Evolutionary conservation across 768 basidiomycete genomes (phyloP), one percentile per base, ranked within the genome.

Genomic region (Hebeloma cylindrosporum): DNA sequence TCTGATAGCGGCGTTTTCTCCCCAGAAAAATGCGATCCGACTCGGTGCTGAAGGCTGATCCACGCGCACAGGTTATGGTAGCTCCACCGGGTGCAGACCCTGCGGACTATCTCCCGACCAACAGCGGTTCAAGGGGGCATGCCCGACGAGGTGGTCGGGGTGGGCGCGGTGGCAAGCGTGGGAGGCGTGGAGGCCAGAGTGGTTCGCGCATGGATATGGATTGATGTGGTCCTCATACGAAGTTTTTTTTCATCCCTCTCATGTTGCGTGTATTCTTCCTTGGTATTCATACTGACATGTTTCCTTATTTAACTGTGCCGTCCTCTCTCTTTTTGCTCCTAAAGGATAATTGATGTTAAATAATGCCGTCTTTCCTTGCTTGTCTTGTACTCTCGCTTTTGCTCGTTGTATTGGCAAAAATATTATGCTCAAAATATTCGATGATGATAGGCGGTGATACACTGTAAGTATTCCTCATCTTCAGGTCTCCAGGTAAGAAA

Each of bases 21-120:
- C 25, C 4, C 54, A 92, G 90, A 48, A 93, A 91, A 78, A 73
- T 93, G 73, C 86, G 90, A 41, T 92, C 90, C 2, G 90, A 93
- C 60, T 79, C 79, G 1, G 73, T 92, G 37, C 62, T 89, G 23
- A 70, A 71, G 22, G 66, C 68, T 16, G 77, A 77, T 47, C 77
- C 83, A n/a, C 79, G 87, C 20, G 85, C 87, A 3, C 72, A 77
- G 9, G 75, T 90, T 0, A 69, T 88, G 16, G 61, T 85, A 21
- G 80, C 81, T 21, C 86, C 86, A 0, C 85, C 85, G 9, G 85
- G 85, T 6, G 61, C 78, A 4, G 70, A 86, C 47, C 71, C 77
- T 0, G 71, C 74, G 23, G 75, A 76, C 3, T 78, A 84, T 54
- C 60, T 58, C 1, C 74, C 71, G 43, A 47, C 56, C 8, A 59